These are phyloP conservation scores for Malassezia nana DNA, from an alignment of 1,284 basidiomycete species.

Conservation along the genomic window DNA sequence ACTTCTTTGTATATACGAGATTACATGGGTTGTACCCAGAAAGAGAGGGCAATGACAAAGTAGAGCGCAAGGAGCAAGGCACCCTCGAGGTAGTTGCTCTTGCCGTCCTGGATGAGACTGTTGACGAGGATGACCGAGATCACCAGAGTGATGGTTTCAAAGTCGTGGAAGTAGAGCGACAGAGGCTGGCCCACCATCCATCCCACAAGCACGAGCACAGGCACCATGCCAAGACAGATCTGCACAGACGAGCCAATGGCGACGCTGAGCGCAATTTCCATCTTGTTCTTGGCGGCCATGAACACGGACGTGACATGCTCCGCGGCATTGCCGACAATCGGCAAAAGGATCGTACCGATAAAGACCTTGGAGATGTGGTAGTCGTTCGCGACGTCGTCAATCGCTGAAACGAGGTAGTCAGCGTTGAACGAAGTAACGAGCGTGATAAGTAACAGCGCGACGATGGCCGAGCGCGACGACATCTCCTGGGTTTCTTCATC, in stretches of 20 bases:
- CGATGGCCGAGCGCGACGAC: slow-evolving; percentile 38
- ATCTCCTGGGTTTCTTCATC: slow-evolving; percentile 40
- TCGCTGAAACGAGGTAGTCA: slow-evolving; percentile 49
- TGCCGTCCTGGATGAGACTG: slow-evolving; percentile 47
- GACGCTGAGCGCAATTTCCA: slow-evolving; percentile 59
- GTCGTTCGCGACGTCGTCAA: slow-evolving; percentile 42
- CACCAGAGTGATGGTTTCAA: slow-evolving; percentile 43
- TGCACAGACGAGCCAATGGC: slow-evolving; percentile 68
- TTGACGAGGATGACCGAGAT: slow-evolving; percentile 47
- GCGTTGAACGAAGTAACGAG: slow-evolving; percentile 43
- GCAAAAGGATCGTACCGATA: slow-evolving; percentile 61
- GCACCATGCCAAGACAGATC: slow-evolving; percentile 44
- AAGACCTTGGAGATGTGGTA: slow-evolving; percentile 47
- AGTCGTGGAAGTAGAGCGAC: slow-evolving; percentile 47
- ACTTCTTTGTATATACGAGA: slow-evolving; percentile 5
- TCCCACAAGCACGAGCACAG: slow-evolving; percentile 46
- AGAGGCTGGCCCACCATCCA: slow-evolving; percentile 48
- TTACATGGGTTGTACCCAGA: slow-evolving; percentile 29
- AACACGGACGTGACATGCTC: slow-evolving; percentile 45
- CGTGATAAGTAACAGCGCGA: slow-evolving; percentile 36
- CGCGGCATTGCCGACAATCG: slow-evolving; percentile 63
- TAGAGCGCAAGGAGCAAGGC: slow-evolving; percentile 49
- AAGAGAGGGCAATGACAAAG: slow-evolving; percentile 35
- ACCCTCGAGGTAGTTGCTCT: slow-evolving; percentile 44
- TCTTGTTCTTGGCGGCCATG: slow-evolving; percentile 45